Percentiles rank a stretch among this genome's conserved stretches.
Conservation (phyloP, 2,329 filamentous ascomycete genomes). For the Neonectria magnoliae region DNA sequence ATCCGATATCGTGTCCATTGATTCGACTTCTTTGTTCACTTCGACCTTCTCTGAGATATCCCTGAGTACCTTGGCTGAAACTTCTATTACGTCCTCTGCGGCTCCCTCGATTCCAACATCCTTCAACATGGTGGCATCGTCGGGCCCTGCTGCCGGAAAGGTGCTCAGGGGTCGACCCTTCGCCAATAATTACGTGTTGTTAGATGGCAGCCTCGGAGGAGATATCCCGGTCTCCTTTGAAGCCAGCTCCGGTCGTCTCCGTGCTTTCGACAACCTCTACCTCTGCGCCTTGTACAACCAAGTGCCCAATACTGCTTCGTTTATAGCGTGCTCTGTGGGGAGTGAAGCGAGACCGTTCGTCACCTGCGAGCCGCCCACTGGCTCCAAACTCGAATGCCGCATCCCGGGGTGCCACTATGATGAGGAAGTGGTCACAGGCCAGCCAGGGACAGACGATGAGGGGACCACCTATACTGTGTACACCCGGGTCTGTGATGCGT, state of each 20-base stretch:
- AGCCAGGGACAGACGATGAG: background rate
- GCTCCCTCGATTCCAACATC: background rate
- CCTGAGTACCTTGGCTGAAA: background rate
- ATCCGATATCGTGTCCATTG: background rate
- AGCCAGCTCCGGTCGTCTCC: background rate
- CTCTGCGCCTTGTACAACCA: no score
- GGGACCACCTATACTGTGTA: background rate
- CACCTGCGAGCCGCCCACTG: background rate
- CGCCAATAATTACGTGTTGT: background rate
- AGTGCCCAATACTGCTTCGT: background rate
- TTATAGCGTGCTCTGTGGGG: background rate
- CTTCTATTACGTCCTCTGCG: background rate
- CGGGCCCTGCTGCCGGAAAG: background rate
- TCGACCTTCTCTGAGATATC: background rate
- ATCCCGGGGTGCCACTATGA: background rate
- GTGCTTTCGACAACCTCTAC: background rate
- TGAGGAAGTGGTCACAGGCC: background rate
- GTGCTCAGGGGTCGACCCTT: background rate
- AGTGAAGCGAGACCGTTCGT: background rate
- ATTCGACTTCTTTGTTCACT: background rate
- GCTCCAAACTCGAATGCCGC: background rate
- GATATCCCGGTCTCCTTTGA: background rate
- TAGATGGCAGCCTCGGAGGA: background rate
- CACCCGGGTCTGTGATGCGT: background rate
- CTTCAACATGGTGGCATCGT: background rate